Evolutionary conservation across 331 rosid species (phyloP), one percentile per base, ranked within the genome.

Genomic region (Quercus phellos): DNA sequence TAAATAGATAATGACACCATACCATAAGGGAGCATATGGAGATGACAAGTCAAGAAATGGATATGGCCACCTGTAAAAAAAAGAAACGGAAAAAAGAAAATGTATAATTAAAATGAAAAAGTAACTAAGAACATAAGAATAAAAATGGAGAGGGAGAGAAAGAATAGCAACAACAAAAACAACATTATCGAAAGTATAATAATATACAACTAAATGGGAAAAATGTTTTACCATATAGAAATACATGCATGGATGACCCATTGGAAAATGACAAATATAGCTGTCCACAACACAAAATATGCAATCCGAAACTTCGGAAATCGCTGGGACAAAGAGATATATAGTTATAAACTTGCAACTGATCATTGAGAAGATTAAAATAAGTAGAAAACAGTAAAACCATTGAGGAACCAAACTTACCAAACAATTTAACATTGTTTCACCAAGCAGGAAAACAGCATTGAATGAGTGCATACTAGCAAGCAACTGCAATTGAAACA

Each of bases 41-140:
- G 92, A 87, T 81, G 98, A 82, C 81, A 95, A 71, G 51, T 93
- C 97, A 50, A 93, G 94, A 85, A 95, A 93, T 53, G 96, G 90
- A 74, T 95, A 95, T 16, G 99, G 99, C 99, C 99, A 95, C 98
- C 99, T 95, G 85, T n/a, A 78, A 73, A 14, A 56, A 79, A 34
- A 64, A 58, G 24, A 43, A 66, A 34, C 4, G 73, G 8, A 24
- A 34, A 1, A 69, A 60, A 38, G 32, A 63, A 78, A 76, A 70
- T 74, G 34, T 51, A 78, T 38, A 60, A 46, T 30, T 17, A 13
- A 3, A 30, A 66, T 66, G 27, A 7, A 32, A 64, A 19, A 64
- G n/a, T 2, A 30, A 32, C 24, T 18, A 66, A 66, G 12, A 3
- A 14, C 7, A 35, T 5, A 16, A 66, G 3, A 18, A 66, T n/a